Evolutionary conservation across 192 early-diverging fungal species (phyloP).

Genomic region (Coemansia pectinata): DNA sequence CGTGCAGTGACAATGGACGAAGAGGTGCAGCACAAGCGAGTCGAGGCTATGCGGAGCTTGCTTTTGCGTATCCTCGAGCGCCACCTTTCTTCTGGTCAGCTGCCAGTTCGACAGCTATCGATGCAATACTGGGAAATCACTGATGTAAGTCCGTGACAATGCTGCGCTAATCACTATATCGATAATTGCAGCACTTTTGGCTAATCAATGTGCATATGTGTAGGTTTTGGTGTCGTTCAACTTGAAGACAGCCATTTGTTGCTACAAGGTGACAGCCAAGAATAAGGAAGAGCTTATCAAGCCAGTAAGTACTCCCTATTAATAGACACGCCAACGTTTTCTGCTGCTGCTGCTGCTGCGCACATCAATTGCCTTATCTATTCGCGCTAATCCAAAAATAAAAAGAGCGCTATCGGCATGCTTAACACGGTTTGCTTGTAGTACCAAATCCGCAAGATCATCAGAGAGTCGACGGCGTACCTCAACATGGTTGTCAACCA

Average conservation of each 20-base stretch:
- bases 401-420: neutral
- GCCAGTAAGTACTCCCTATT: conserved; percentile 7
- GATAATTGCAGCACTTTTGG: neutral
- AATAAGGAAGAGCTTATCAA: conserved; percentile 10
- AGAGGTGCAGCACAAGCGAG: conserved; percentile 21
- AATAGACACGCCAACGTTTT: conserved; percentile 8
- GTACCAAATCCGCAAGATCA: conserved; percentile 38
- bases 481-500: conserved; percentile 43
- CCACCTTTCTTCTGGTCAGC: conserved; percentile 25
- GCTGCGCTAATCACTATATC: neutral
- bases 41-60: conserved; percentile 31
- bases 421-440: conserved; percentile 11
- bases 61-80: conserved; percentile 48
- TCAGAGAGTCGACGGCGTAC: conserved; percentile 46
- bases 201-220: neutral
- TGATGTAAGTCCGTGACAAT: conserved; percentile 26
- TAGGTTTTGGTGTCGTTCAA: conserved; percentile 51
- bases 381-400: conserved; percentile 8
- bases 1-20: conserved; percentile 30
- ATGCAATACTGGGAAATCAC: conserved; percentile 53
- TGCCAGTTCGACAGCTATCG: conserved; percentile 48
- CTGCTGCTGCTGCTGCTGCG: neutral
- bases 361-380: neutral
- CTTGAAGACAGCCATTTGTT: conserved; percentile 38
- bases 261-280: conserved; percentile 40